Evolutionary conservation across 148 eudicot genomes (phyloP).

Genomic region (Arbutus unedo): DNA sequence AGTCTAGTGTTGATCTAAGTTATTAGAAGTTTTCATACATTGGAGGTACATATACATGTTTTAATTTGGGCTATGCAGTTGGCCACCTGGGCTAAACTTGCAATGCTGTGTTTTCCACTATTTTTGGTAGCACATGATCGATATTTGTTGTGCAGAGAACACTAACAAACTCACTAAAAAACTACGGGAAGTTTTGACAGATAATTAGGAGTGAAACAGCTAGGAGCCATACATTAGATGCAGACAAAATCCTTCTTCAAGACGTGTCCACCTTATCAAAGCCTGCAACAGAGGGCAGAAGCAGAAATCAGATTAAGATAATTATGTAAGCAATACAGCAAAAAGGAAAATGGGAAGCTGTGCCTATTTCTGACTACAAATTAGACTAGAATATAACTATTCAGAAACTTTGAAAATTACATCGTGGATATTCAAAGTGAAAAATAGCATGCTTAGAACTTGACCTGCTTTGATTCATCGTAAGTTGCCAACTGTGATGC

Average conservation of each 20-base stretch:
- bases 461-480: slow-evolving; percentile 92
- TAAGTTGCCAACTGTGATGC: slow-evolving; percentile 92
- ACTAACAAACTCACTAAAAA: neutral
- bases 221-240: slow-evolving; percentile 61
- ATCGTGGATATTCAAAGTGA: slow-evolving; percentile 20
- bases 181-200: neutral
- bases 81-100: neutral
- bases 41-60: neutral
- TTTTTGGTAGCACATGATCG: neutral
- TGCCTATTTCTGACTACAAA: slow-evolving; percentile 9
- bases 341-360: neutral
- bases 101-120: neutral
- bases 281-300: slow-evolving; percentile 38
- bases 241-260: slow-evolving; percentile 80
- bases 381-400: neutral
- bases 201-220: slow-evolving; percentile 2
- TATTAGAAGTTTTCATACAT: neutral
- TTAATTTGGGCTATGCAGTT: neutral
- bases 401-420: slow-evolving; percentile 24
- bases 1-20: neutral
- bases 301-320: neutral
- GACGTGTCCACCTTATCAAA: slow-evolving; percentile 57
- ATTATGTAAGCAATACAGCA: neutral
- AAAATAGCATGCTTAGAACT: slow-evolving; percentile 28
- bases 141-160: neutral